Evolutionary conservation across 2,329 filamentous ascomycete species (phyloP), one percentile per base, ranked within the genome.

Genomic region (Colletotrichum tropicale): DNA sequence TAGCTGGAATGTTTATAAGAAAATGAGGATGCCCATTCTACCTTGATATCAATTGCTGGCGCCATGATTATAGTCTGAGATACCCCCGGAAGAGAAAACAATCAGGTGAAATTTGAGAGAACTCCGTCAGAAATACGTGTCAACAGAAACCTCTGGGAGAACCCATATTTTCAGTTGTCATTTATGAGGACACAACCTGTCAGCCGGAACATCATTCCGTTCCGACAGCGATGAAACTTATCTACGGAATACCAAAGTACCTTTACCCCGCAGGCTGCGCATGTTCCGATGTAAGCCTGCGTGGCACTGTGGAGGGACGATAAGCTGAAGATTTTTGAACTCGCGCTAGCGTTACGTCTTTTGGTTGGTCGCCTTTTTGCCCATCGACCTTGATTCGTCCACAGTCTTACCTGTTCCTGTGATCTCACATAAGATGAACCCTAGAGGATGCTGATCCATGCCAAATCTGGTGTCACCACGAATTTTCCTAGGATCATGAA

Each of bases 101-200:
- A 24, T 21, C n/a, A 1, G 2, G 0, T 21, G 10, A 52, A 52
- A 21, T 13, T 7, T 21, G n/a, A 52, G 6, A 21, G 3, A 1
- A 3, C n/a, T 52, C n/a, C 6, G 6, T 2, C 10, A 24, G n/a
- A 52, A 21, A 52, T 3, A 52, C 43, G 10, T 52, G 10, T 24
- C 6, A 52, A 12, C 4, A 13, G n/a, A 52, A 52, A 21, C 12
- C n/a, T 52, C 10, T 21, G 12, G n/a, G 10, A 0, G n/a, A 52
- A 52, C 1, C 10, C n/a, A 24, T 52, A 7, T 4, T 13, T 52
- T n/a, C 10, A 21, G 43, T 21, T 52, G 10, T 52, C 43, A 52
- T 21, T 52, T 52, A 24, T 52, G n/a, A 52, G n/a, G 0, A 13
- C 10, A 52, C 43, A n/a, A 21, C n/a, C 2, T 52, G 43, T 52